Conservation (phyloP, 2,329 filamentous ascomycete genomes). For the Juglanconis sp. region DNA sequence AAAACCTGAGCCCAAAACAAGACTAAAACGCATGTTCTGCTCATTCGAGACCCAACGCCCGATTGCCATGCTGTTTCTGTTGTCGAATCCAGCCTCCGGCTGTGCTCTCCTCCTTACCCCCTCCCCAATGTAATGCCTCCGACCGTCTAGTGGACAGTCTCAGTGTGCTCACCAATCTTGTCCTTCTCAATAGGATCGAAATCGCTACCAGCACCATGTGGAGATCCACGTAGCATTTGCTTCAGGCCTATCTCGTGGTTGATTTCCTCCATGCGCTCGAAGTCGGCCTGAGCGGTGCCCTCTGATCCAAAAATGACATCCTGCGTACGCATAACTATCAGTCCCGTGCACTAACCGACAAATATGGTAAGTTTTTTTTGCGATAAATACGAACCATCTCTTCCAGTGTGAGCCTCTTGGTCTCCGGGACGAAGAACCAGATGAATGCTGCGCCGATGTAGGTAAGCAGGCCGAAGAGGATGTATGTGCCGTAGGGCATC, state of each 20-base stretch:
- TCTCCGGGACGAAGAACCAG: slow-evolving; percentile 64
- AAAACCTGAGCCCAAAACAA: too few relatives aligned
- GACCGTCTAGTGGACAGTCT: background rate
- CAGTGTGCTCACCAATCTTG: slow-evolving; percentile 16
- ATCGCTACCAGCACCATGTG: slow-evolving; percentile 20
- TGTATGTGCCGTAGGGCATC: slow-evolving; percentile 69
- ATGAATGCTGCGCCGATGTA: slow-evolving; percentile 59
- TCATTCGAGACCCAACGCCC: too few relatives aligned
- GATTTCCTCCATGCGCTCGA: slow-evolving; percentile 70
- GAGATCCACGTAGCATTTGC: slow-evolving; percentile 32
- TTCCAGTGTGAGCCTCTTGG: slow-evolving; percentile 60
- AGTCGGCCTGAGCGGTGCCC: slow-evolving; percentile 64
- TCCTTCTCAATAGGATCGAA: slow-evolving; percentile 24
- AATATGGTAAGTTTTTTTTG: too few relatives aligned
- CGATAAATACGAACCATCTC: slow-evolving; percentile 48
- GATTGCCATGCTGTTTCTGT: too few relatives aligned
- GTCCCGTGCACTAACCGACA: background rate
- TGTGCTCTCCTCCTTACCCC: too few relatives aligned
- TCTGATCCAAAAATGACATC: slow-evolving; percentile 66
- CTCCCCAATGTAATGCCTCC: too few relatives aligned
- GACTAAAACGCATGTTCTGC: too few relatives aligned
- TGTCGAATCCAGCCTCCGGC: too few relatives aligned
- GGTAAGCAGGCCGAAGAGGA: slow-evolving; percentile 66
- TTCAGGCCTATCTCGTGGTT: slow-evolving; percentile 65
- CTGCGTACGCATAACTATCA: slow-evolving; percentile 25